Evolutionary conservation across 2,329 filamentous ascomycete species (phyloP).

Genomic region (Fusarium metavorans): DNA sequence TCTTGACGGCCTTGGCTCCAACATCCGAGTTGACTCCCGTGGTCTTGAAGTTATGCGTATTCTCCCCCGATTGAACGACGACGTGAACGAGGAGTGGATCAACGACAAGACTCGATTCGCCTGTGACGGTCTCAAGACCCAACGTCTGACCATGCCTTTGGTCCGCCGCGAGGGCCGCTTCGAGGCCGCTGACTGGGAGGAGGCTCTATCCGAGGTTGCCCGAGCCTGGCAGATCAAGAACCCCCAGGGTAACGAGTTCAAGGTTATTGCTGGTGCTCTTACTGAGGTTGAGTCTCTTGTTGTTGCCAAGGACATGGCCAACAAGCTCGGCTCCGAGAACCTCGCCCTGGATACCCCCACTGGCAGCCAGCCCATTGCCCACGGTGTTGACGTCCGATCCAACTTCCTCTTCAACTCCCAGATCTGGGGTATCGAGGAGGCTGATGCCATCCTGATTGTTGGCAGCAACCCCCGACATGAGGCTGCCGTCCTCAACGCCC

Average conservation of each 20-base stretch:
- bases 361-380: slow-evolving; percentile 85
- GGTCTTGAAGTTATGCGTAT: slow-evolving; percentile 97
- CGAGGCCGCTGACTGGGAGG: slow-evolving; percentile 93
- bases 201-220: slow-evolving; percentile 88
- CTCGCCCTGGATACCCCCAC: slow-evolving; percentile 90
- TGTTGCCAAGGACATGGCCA: slow-evolving; percentile 96
- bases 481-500: slow-evolving; percentile 93
- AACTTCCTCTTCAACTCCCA: slow-evolving; percentile 98
- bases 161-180: slow-evolving; percentile 92
- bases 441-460: slow-evolving; percentile 90
- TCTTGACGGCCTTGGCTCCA: slow-evolving; percentile 90
- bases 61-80: slow-evolving; percentile 92
- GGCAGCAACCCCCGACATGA: slow-evolving; percentile 97
- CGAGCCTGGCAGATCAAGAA: slow-evolving; percentile 83
- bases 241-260: slow-evolving; percentile 94
- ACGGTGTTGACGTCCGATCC: slow-evolving; percentile 92
- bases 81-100: slow-evolving; percentile 99
- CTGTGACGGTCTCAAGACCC: slow-evolving; percentile 95
- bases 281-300: slow-evolving; percentile 94
- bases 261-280: slow-evolving; percentile 90
- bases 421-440: slow-evolving; percentile 93
- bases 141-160: slow-evolving; percentile 92
- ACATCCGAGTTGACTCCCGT: slow-evolving; percentile 92
- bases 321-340: slow-evolving; percentile 96
- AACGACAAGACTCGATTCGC: slow-evolving; percentile 98